Evolutionary conservation across 208 protist species (phyloP), one percentile per base, ranked within the genome.

Genomic region (Leptomonas pyrrhocoris): DNA sequence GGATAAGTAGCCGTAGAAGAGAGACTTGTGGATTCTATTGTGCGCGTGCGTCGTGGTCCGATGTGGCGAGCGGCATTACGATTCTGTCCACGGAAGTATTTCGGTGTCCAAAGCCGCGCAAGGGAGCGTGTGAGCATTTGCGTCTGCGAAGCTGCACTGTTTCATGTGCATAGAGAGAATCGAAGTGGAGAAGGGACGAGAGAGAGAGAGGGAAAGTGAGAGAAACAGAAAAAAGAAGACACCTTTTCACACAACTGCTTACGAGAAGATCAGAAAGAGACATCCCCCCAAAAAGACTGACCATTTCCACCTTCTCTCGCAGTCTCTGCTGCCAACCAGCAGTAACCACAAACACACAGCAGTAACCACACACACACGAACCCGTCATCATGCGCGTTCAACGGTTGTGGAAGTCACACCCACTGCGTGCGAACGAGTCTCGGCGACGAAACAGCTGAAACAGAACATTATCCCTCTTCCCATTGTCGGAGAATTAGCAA

Each of bases 31-130:
- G 23, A 34, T 6, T 31, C 18, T 15, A 71, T 11, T 11, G 25
- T n/a, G n/a, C 46, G 59, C 13, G 62, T 55, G 25, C 53, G 60
- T 11, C 62, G 56, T 9, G 46, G 45, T 9, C 67, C 54, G 23
- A 40, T 25, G 28, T 53, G 49, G 4, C 43, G 60, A 15, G 45
- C 51, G 1, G 30, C 50, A 27, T 21, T 19, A 36, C 16, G 0
- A 1, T 19, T 27, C 18, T 62, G 64, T 19, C 61, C 60, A 27
- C 62, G 65, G 49, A 86, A 85, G 74, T 91, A 88, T 15, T 65
- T 51, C 18, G 85, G 82, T 16, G 76, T 69, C 85, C 85, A 91
- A 0, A 74, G 73, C 12, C 73, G 62, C 40, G 67, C 25, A 25
- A 53, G 15, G 0, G 77, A 73, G 15, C 65, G 73, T 3, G 42